Percentiles rank a stretch among this genome's conserved stretches.
These are phyloP conservation scores for Pistacia vera DNA, from an alignment of 345 rosid genomes.

Conservation along the genomic window DNA sequence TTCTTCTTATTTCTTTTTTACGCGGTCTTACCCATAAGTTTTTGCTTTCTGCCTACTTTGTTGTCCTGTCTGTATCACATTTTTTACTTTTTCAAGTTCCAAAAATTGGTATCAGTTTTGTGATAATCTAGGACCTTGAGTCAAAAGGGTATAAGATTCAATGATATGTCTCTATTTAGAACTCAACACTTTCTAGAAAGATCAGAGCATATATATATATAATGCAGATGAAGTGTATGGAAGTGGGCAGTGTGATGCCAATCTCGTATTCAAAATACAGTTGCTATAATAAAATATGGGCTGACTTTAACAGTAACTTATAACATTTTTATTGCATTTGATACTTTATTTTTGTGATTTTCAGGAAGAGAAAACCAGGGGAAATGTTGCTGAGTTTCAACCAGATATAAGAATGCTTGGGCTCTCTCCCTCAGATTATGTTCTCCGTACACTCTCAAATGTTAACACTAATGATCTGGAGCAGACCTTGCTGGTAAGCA, in stretches of 20 bases:
- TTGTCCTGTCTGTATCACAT: background rate
- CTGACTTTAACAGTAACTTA: background rate
- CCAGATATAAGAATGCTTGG: slow-evolving; percentile 76
- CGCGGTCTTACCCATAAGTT: background rate
- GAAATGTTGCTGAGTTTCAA: slow-evolving; percentile 52
- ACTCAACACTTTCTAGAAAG: too few relatives aligned
- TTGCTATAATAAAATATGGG: background rate
- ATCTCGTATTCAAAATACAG: background rate
- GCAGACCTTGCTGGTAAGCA: slow-evolving; percentile 81
- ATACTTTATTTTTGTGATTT: slow-evolving; percentile 16
- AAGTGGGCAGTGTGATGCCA: background rate
- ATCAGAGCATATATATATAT: background rate
- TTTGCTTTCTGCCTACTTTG: background rate
- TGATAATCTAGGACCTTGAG: background rate
- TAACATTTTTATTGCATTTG: background rate
- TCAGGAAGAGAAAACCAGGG: slow-evolving; percentile 78
- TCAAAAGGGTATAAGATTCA: background rate
- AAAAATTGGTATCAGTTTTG: background rate
- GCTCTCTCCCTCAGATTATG: slow-evolving; percentile 74
- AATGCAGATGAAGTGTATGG: background rate
- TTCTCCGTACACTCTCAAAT: slow-evolving; percentile 69
- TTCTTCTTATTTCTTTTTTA: background rate
- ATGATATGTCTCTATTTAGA: too few relatives aligned
- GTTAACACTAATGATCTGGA: slow-evolving; percentile 86
- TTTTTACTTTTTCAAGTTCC: background rate